Conservation (phyloP, 306 rosid species). For the Malus sieversii region DNA sequence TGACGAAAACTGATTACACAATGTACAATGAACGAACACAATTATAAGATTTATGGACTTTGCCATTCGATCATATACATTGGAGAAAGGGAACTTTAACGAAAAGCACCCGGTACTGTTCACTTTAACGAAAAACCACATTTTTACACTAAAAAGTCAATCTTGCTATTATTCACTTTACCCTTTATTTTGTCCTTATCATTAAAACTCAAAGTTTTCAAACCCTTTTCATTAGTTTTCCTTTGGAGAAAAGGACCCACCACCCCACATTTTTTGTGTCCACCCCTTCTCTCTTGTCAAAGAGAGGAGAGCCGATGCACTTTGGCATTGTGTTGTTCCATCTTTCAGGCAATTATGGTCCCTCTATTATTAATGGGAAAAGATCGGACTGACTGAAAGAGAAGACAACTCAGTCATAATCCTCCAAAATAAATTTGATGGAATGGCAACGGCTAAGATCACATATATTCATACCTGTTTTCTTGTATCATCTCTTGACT, state of each 20-base stretch:
- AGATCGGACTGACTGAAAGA: not conserved
- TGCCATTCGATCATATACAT: not conserved
- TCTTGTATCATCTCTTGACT: not conserved
- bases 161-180: too few species aligned
- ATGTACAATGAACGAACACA: too few species aligned
- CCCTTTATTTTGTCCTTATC: too few species aligned
- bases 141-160: too few species aligned
- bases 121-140: too few species aligned
- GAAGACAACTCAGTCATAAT: not conserved
- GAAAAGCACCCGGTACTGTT: too few species aligned
- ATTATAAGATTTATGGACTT: too few species aligned
- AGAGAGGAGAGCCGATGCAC: not conserved
- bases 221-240: too few species aligned
- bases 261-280: slow-evolving; percentile 10
- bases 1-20: too few species aligned
- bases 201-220: too few species aligned
- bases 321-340: slow-evolving; percentile 1
- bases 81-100: not conserved
- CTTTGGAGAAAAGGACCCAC: not conserved
- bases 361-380: not conserved
- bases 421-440: not conserved
- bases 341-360: slow-evolving; percentile 7
- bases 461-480: not conserved
- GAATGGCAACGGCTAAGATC: not conserved
- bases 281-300: not conserved